Conservation (phyloP, 2,329 filamentous ascomycete species). For the Elsinoe australis region DNA sequence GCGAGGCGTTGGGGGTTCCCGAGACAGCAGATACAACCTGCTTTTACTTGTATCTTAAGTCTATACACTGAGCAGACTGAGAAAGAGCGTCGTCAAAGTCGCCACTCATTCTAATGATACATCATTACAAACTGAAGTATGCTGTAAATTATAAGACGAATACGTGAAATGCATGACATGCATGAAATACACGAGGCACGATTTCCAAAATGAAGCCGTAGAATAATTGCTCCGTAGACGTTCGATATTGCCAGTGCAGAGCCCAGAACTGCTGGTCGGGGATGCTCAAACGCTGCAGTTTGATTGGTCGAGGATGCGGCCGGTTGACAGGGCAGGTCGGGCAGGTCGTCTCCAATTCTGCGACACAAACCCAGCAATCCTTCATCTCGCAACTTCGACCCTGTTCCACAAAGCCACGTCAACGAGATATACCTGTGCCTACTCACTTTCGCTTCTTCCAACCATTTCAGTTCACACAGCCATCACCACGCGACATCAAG, state of each 20-base stretch:
- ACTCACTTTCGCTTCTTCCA: not conserved
- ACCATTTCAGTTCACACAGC: slow-evolving; percentile 10
- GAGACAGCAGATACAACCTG: not conserved
- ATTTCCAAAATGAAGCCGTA: too few species aligned
- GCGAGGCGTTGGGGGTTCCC: slow-evolving; percentile 14
- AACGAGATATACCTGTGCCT: not conserved
- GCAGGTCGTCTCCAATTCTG: slow-evolving; percentile 12
- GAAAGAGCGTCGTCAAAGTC: too few species aligned
- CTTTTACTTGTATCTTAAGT: not conserved
- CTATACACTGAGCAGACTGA: too few species aligned
- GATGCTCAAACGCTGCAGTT: not conserved
- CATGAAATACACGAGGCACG: too few species aligned
- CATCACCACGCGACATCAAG: not conserved
- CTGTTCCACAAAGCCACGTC: slow-evolving; percentile 14
- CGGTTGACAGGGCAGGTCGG: not conserved
- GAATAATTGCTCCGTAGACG: too few species aligned
- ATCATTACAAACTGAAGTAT: too few species aligned
- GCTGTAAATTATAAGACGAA: too few species aligned
- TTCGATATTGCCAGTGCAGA: slow-evolving; percentile 9
- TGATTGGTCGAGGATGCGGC: slow-evolving; percentile 8
- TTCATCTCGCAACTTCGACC: slow-evolving; percentile 11
- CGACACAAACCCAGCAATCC: slow-evolving; percentile 6
- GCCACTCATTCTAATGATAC: too few species aligned
- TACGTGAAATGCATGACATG: too few species aligned
- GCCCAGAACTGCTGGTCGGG: not conserved